Evolutionary conservation across 2,329 filamentous ascomycete species (phyloP), one percentile per base, ranked within the genome.

Genomic region (Orbilia oligospora): DNA sequence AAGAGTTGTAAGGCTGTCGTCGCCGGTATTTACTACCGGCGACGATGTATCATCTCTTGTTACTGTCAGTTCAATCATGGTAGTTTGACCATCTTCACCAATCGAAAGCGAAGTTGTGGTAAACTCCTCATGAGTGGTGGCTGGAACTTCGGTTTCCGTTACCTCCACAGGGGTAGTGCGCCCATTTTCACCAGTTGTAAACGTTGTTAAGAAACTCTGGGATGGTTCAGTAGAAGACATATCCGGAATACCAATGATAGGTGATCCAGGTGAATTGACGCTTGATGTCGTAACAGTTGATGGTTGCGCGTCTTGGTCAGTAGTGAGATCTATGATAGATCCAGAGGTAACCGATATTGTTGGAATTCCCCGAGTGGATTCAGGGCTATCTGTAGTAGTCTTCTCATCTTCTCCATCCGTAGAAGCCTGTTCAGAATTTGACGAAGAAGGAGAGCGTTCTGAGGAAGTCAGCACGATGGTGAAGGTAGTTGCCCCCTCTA

Each of bases 401-500:
- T n/a, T 2, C 1, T 44, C 18, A n/a, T 61, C 55, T 24, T 61
- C 55, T 24, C 38, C 33, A n/a, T 24, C 12, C 1, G 12, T 14
- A 18, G 44, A 8, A 20, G 36, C 6, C 6, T 41, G 46, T 33
- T 14, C 30, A 0, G 38, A 24, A 4, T 61, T 33, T 16, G 36
- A 9, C 5, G 20, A 18, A 16, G 16, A 3, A 20, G 27, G 27
- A 6, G 27, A 30, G 20, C 2, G n/a, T 33, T 30, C 18, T 6
- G 8, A 3, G 6, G 27, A 63, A 3, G 27, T 36, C 10, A 22
- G 22, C 24, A 18, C 18, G 14, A 63, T 2, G 2, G 55, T 64
- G n/a, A 63, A n/a, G 0, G 56, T 41, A 12, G 67, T 61, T 16
- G 36, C 46, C 6, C 24, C 61, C 20, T 65, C 61, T 16, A 65